These are phyloP conservation scores for Filobasidium uniguttulatum DNA, from an alignment of 1,284 basidiomycete species.

Conservation along the genomic window DNA sequence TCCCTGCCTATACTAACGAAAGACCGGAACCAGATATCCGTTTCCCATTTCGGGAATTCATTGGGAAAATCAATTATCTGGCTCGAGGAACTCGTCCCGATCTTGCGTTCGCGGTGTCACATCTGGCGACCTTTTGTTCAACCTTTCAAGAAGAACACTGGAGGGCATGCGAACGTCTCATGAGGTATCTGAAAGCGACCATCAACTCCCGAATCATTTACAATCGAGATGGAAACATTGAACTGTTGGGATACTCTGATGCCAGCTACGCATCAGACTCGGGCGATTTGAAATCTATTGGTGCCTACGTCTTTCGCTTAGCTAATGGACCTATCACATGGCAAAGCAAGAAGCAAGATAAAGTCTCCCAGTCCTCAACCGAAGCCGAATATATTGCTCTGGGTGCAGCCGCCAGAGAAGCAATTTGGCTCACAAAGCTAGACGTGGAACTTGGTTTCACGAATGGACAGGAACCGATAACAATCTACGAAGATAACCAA, in stretches of 20 bases:
- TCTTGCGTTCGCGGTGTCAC: not conserved
- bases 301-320: not conserved
- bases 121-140: not conserved
- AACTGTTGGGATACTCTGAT: not conserved
- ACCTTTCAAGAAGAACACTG: not conserved
- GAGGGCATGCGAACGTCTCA: not conserved
- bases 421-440: not conserved
- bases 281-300: not conserved
- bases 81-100: not conserved
- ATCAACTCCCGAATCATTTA: not conserved
- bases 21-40: not conserved
- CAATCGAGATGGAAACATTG: not conserved
- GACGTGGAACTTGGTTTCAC: no score
- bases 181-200: not conserved
- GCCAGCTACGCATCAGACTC: not conserved
- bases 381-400: slow-evolving; percentile 15
- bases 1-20: not conserved
- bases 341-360: not conserved
- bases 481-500: not conserved
- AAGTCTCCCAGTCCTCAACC: slow-evolving; percentile 4
- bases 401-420: slow-evolving; percentile 2
- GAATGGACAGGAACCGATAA: no score
- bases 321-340: not conserved
- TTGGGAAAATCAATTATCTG: not conserved
- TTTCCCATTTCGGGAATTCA: not conserved